These are phyloP conservation scores for Fusarium zealandicum DNA, from an alignment of 2,329 filamentous ascomycete species.

Conservation along the genomic window DNA sequence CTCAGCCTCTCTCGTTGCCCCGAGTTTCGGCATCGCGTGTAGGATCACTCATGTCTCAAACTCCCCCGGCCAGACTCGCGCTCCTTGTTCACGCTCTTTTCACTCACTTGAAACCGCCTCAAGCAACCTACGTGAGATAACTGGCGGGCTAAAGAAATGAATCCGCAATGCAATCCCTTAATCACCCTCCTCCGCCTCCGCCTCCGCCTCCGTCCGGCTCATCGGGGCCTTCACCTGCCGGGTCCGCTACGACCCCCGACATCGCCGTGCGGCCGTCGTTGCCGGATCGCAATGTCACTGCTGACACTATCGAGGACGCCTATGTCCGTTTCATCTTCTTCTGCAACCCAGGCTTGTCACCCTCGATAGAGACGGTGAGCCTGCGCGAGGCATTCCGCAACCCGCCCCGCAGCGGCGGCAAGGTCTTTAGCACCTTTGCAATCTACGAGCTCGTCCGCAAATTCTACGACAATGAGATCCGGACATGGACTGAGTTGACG, in stretches of 20 bases:
- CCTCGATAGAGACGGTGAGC: conserved; percentile 72
- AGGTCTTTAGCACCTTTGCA: conserved; percentile 79
- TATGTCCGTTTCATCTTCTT: conserved; percentile 87
- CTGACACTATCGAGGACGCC: conserved; percentile 77
- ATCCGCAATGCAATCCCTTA: conserved; percentile 33
- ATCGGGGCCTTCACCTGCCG: conserved; percentile 22
- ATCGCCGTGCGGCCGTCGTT: conserved; percentile 49
- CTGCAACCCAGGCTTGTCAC: conserved; percentile 80
- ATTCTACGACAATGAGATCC: conserved; percentile 83
- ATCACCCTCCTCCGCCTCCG: conserved; percentile 16
- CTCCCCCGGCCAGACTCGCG: conserved; percentile 5
- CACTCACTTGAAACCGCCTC: conserved; percentile 13
- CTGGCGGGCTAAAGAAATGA: conserved; percentile 37
- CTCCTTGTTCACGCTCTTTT: conserved; percentile 11
- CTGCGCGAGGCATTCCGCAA: conserved; percentile 78
- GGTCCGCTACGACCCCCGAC: conserved; percentile 29
- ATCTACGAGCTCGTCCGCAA: conserved; percentile 81
- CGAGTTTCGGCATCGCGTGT: background rate
- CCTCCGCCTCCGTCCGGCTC: conserved; percentile 29
- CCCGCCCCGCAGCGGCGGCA: conserved; percentile 86
- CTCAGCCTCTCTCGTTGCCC: conserved; percentile 11
- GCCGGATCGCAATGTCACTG: conserved; percentile 72
- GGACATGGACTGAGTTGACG: conserved; percentile 90
- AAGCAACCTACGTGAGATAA: conserved; percentile 5
- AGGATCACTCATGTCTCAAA: conserved; percentile 29